A percentile compares a stretch with the other conserved stretches of the same genome.
These are phyloP conservation scores for Talaromyces sp. DNA, from an alignment of 2,329 filamentous ascomycete genomes.

Conservation along the genomic window DNA sequence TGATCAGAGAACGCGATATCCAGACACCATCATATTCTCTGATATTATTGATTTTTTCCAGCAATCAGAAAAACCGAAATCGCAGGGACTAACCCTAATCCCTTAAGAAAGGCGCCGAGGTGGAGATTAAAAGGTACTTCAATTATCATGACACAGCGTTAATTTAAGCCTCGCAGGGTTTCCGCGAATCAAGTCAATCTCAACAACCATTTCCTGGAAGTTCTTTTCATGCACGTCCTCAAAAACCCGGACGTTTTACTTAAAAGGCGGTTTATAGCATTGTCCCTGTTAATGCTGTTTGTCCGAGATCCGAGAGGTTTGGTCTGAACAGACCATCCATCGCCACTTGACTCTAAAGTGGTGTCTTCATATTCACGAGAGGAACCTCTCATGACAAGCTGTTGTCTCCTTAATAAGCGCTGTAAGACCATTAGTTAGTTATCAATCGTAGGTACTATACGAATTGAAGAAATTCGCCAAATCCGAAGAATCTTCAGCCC, in stretches of 20 bases:
- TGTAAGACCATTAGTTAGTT: no score
- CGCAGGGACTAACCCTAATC: not conserved
- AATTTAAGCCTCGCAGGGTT: slow-evolving; percentile 7
- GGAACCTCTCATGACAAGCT: no score
- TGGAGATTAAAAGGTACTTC: slow-evolving; percentile 8
- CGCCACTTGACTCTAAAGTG: no score
- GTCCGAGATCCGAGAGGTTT: not conserved
- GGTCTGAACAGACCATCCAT: not conserved
- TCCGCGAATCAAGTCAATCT: not conserved
- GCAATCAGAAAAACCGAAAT: not conserved
- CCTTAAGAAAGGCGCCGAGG: not conserved
- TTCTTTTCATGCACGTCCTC: not conserved
- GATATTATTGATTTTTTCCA: not conserved
- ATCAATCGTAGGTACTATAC: no score
- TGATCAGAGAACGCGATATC: no score
- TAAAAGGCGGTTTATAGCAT: not conserved
- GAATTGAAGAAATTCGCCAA: no score
- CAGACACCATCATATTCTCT: not conserved
- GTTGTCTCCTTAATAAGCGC: no score
- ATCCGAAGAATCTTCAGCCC: no score
- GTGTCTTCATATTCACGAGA: no score
- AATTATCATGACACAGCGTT: slow-evolving; percentile 12
- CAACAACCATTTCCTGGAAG: not conserved
- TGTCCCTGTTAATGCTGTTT: not conserved
- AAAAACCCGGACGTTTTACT: not conserved